Conservation (phyloP, 768 basidiomycete species). For the Lactifluus pinguis region DNA sequence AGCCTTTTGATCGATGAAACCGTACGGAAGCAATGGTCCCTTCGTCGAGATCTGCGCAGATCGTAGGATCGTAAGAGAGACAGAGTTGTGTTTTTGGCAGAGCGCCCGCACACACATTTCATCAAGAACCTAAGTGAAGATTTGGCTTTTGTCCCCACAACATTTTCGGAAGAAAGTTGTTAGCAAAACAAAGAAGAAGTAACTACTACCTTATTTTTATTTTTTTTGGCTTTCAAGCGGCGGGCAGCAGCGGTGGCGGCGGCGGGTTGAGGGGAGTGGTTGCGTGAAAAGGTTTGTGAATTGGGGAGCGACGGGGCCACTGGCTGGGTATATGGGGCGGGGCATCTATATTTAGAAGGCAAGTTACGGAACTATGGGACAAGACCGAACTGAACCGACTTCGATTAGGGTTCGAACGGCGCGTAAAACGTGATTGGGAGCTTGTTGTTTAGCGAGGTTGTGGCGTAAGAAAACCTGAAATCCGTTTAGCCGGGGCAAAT, state of each 20-base stretch:
- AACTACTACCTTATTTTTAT: too few species aligned
- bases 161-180: too few species aligned
- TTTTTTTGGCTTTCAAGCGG: too few species aligned
- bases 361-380: not conserved
- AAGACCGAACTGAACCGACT: constrained; percentile 1
- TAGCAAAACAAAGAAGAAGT: too few species aligned
- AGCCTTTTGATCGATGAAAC: not conserved
- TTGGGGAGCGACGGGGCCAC: not conserved
- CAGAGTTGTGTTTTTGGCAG: too few species aligned
- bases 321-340: constrained; percentile 3
- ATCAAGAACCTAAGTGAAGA: too few species aligned
- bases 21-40: not conserved
- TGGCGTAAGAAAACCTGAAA: not conserved
- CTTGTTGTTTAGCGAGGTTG: not conserved
- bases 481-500: not conserved
- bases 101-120: too few species aligned
- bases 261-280: too few species aligned
- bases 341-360: not conserved
- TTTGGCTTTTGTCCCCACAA: too few species aligned
- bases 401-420: constrained; percentile 2
- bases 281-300: not conserved
- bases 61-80: not conserved
- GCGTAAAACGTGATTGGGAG: not conserved
- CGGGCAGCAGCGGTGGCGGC: too few species aligned
- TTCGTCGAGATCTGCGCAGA: not conserved